Evolutionary conservation across 192 early-diverging fungal genomes (phyloP).

Genomic region (Coemansia sp.): DNA sequence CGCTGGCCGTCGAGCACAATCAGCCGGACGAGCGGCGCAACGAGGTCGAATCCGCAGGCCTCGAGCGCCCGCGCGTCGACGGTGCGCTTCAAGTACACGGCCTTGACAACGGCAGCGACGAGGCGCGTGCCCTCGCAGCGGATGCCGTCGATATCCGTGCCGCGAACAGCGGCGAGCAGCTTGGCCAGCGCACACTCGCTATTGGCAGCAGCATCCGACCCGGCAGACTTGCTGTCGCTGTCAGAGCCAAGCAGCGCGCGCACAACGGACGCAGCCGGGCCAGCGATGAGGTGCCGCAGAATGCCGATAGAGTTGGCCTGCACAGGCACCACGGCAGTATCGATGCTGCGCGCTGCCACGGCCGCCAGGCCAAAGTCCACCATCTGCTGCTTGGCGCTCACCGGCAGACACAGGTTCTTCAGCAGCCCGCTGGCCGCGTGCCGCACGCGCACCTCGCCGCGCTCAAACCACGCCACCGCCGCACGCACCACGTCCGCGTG

Average conservation of each 20-base stretch:
- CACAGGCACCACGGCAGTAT: constrained; percentile 42
- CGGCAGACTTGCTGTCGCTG: neutral
- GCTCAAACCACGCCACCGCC: constrained; percentile 46
- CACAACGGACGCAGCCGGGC: constrained; percentile 2
- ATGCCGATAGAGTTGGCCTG: constrained; percentile 48
- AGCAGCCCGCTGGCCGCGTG: constrained; percentile 67
- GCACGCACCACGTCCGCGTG: constrained; percentile 50
- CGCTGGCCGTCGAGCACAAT: constrained; percentile 36
- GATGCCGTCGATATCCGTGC: constrained; percentile 44
- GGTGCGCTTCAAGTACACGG: constrained; percentile 10
- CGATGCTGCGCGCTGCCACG: constrained; percentile 15
- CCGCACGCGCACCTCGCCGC: constrained; percentile 40
- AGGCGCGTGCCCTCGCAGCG: constrained; percentile 50
- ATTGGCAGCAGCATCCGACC: no score
- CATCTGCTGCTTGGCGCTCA: constrained; percentile 12
- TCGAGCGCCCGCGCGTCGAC: constrained; percentile 4
- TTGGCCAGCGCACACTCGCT: constrained; percentile 10
- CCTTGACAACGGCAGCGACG: constrained; percentile 25
- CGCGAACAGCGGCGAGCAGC: constrained; percentile 15
- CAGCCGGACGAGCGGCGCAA: constrained; percentile 31
- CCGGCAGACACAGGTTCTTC: constrained; percentile 66
- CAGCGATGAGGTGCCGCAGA: constrained; percentile 27
- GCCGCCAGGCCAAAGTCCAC: constrained; percentile 16
- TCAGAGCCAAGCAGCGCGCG: constrained; percentile 1
- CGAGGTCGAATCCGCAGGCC: constrained; percentile 11